Percentiles rank a stretch among this genome's conserved stretches.
Conservation (phyloP, 192 early-diverging fungal species). For the Anaeromyces robustus region DNA sequence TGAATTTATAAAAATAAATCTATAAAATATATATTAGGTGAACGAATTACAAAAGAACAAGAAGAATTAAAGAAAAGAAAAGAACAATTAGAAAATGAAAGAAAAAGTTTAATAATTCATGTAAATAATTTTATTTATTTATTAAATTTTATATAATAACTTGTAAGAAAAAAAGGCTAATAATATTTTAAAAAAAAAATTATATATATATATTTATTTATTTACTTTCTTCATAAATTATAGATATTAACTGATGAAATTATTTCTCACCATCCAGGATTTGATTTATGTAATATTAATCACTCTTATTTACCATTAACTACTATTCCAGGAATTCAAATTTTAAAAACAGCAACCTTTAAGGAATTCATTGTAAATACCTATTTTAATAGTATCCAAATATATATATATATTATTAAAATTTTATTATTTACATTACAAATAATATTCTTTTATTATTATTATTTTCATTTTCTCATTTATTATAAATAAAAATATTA, state of each 20-base stretch:
- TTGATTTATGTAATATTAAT: not conserved
- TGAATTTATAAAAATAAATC: no score
- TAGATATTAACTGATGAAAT: not conserved
- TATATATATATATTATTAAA: not conserved
- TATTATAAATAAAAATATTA: no score
- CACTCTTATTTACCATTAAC: not conserved
- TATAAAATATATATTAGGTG: no score
- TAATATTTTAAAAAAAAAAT: slow-evolving; percentile 21
- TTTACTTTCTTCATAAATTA: no score
- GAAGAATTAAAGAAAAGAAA: slow-evolving; percentile 11
- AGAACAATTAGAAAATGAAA: not conserved
- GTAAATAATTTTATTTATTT: no score
- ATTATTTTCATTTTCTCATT: no score
- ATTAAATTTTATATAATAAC: no score
- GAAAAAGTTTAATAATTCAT: no score
- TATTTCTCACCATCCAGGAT: not conserved
- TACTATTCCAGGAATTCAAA: not conserved
- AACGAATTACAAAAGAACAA: slow-evolving; percentile 50
- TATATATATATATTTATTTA: not conserved
- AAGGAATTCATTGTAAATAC: not conserved
- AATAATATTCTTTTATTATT: not conserved
- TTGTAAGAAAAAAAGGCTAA: no score
- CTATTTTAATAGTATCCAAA: no score
- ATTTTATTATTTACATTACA: not conserved
- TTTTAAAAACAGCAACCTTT: not conserved